Percentiles rank a stretch among this genome's conserved stretches.
These are phyloP conservation scores for Jackrogersella minutella DNA, from an alignment of 495 filamentous ascomycete genomes.

Conservation along the genomic window DNA sequence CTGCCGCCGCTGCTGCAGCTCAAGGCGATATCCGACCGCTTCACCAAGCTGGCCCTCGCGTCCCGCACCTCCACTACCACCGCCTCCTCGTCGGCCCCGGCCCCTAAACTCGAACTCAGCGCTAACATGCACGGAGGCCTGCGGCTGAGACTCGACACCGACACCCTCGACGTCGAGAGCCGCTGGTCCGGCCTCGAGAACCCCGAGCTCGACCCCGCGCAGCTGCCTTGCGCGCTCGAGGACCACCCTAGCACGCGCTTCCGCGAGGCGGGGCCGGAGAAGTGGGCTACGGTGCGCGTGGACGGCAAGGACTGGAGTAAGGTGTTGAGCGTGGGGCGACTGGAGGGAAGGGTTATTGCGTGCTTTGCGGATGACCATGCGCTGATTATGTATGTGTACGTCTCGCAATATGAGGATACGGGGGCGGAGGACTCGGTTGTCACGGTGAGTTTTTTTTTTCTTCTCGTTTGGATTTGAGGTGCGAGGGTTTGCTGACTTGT, in stretches of 20 bases:
- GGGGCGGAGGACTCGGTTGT: slow-evolving; percentile 76
- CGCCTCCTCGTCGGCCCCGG: slow-evolving; percentile 29
- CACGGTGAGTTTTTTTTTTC: slow-evolving; percentile 65
- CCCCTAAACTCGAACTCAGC: slow-evolving; percentile 76
- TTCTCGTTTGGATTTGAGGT: neutral
- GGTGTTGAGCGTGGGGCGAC: slow-evolving; percentile 85
- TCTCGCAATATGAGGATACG: slow-evolving; percentile 72
- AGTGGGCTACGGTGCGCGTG: slow-evolving; percentile 85
- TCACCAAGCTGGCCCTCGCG: slow-evolving; percentile 75
- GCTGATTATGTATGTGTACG: slow-evolving; percentile 90
- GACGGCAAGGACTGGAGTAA: slow-evolving; percentile 92
- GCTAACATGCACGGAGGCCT: slow-evolving; percentile 94
- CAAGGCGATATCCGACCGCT: slow-evolving; percentile 91
- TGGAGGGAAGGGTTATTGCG: slow-evolving; percentile 90
- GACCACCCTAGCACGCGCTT: slow-evolving; percentile 79
- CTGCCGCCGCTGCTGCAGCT: slow-evolving; percentile 83
- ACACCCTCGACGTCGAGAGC: slow-evolving; percentile 80
- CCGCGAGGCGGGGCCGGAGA: slow-evolving; percentile 65
- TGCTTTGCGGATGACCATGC: slow-evolving; percentile 83
- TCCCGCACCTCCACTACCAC: slow-evolving; percentile 39
- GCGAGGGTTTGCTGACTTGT: neutral
- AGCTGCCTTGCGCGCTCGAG: slow-evolving; percentile 69
- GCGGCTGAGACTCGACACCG: slow-evolving; percentile 75
- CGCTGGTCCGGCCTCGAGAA: slow-evolving; percentile 84
- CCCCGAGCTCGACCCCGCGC: slow-evolving; percentile 78